phyloP scores from a whole-genome alignment of 1,284 basidiomycete species.

The Trichosporon sp. region DNA sequence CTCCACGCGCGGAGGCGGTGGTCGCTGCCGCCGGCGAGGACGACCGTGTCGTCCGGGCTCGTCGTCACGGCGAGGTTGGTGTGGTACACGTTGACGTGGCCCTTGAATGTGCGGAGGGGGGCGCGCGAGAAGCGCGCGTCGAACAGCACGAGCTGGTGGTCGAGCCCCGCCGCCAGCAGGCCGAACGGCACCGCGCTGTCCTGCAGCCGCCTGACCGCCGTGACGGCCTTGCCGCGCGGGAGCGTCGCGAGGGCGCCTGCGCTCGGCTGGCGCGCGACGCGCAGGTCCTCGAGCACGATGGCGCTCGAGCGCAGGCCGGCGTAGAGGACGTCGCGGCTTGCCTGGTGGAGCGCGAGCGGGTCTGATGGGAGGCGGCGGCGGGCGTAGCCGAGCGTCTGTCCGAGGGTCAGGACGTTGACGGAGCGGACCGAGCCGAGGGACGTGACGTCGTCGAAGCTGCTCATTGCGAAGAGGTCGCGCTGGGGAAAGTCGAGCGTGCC shows the following conservation, averaged over 20 bases:
- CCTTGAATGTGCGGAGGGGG: slow-evolving; percentile 28
- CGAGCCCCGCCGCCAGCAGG: slow-evolving; percentile 35
- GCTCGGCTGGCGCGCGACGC: slow-evolving; percentile 17
- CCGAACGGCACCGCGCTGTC: slow-evolving; percentile 44
- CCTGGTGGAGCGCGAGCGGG: slow-evolving; percentile 33
- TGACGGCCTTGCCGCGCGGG: slow-evolving; percentile 29
- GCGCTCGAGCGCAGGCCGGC: slow-evolving; percentile 32
- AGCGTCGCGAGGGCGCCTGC: slow-evolving; percentile 19
- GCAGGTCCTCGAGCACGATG: slow-evolving; percentile 30
- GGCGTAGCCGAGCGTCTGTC: slow-evolving; percentile 8
- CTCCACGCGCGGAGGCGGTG: slow-evolving; percentile 33
- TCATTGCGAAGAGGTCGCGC: slow-evolving; percentile 32
- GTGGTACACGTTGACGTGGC: slow-evolving; percentile 37
- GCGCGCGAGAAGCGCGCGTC: slow-evolving; percentile 32
- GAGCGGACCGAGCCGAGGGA: slow-evolving; percentile 27
- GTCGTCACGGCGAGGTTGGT: slow-evolving; percentile 32
- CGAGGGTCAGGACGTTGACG: slow-evolving; percentile 17
- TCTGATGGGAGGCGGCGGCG: slow-evolving; percentile 29
- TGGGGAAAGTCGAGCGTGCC: slow-evolving; percentile 25
- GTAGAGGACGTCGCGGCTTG: slow-evolving; percentile 26
- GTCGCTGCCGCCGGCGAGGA: slow-evolving; percentile 39
- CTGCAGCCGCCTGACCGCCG: slow-evolving; percentile 34
- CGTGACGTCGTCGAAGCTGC: slow-evolving; percentile 35
- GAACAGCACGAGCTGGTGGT: slow-evolving; percentile 36
- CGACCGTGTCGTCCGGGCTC: slow-evolving; percentile 29